Percentiles rank a stretch among this genome's conserved stretches.
These are phyloP conservation scores for Sugiyamaella japonica DNA, from an alignment of 1,139 yeast genomes.

Conservation along the genomic window DNA sequence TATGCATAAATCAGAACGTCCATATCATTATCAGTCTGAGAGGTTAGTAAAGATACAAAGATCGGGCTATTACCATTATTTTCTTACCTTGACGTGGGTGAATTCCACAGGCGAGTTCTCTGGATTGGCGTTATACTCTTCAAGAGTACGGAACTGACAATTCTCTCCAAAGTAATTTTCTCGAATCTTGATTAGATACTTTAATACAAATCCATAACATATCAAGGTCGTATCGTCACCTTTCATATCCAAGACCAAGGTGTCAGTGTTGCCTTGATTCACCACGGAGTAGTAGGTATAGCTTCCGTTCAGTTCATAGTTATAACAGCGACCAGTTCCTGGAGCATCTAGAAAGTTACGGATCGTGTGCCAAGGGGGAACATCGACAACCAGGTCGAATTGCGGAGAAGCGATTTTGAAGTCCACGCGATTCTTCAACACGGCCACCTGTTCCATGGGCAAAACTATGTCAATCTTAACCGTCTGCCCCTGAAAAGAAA, in stretches of 20 bases:
- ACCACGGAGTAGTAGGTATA: constrained; percentile 61
- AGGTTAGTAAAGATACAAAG: constrained; percentile 10
- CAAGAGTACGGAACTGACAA: constrained; percentile 79
- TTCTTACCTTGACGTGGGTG: constrained; percentile 26
- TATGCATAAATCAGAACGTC: constrained; percentile 74
- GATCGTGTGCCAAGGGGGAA: constrained; percentile 92
- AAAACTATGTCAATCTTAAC: constrained; percentile 51
- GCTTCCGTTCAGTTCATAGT: constrained; percentile 62
- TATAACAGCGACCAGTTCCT: constrained; percentile 64
- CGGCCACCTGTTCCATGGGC: constrained; percentile 63
- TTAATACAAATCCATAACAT: constrained; percentile 75
- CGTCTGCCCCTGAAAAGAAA: constrained; percentile 70
- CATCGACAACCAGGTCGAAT: constrained; percentile 62
- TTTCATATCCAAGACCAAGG: constrained; percentile 60
- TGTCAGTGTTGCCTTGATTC: constrained; percentile 67
- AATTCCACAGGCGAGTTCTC: constrained; percentile 17
- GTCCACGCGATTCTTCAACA: constrained; percentile 56
- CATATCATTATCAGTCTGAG: constrained; percentile 64
- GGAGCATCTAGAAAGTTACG: constrained; percentile 65
- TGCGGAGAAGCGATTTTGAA: constrained; percentile 58
- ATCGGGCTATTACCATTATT: background rate
- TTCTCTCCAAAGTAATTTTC: constrained; percentile 91
- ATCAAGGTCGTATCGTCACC: constrained; percentile 70
- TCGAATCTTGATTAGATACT: constrained; percentile 71
- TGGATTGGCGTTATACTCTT: constrained; percentile 59